Percentiles rank a stretch among this genome's conserved stretches.
These are phyloP conservation scores for Umbelopsis sp. DNA, from an alignment of 192 early-diverging fungal genomes.

Conservation along the genomic window DNA sequence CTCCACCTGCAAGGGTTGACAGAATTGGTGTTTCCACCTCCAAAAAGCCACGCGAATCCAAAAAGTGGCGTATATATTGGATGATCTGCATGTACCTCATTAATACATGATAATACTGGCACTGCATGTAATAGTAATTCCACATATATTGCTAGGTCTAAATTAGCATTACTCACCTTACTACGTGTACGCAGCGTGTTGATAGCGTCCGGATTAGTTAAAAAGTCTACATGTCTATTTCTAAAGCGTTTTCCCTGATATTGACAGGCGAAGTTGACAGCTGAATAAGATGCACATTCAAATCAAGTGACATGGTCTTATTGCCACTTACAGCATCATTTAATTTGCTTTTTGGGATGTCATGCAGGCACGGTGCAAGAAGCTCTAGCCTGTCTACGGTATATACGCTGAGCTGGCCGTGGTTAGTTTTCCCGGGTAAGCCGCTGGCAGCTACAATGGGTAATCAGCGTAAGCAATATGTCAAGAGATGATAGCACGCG, in stretches of 20 bases:
- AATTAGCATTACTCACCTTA: constrained; percentile 35
- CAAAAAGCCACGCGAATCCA: constrained; percentile 67
- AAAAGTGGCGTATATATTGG: constrained; percentile 62
- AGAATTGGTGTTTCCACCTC: constrained; percentile 89
- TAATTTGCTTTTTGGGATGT: constrained; percentile 66
- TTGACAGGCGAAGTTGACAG: background rate
- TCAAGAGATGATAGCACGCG: background rate
- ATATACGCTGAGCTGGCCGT: constrained; percentile 71
- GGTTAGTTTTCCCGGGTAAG: constrained; percentile 67
- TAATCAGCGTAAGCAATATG: background rate
- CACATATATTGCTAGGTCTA: too few relatives aligned
- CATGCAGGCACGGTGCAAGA: constrained; percentile 70
- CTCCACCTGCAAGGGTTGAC: constrained; percentile 73
- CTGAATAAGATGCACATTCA: background rate
- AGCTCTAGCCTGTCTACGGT: constrained; percentile 52
- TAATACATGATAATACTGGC: constrained; percentile 14
- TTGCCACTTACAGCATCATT: constrained; percentile 50
- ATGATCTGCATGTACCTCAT: constrained; percentile 44
- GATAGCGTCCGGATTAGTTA: constrained; percentile 63
- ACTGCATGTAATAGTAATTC: too few relatives aligned
- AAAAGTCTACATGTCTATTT: constrained; percentile 72
- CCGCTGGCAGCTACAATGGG: constrained; percentile 50
- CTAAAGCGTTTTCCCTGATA: constrained; percentile 67
- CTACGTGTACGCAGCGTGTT: constrained; percentile 60
- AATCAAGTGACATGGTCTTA: background rate